A percentile compares a stretch with the other conserved stretches of the same genome.
These are phyloP conservation scores for Pouteria campechiana DNA, from an alignment of 179 eudicot species.

Conservation along the genomic window DNA sequence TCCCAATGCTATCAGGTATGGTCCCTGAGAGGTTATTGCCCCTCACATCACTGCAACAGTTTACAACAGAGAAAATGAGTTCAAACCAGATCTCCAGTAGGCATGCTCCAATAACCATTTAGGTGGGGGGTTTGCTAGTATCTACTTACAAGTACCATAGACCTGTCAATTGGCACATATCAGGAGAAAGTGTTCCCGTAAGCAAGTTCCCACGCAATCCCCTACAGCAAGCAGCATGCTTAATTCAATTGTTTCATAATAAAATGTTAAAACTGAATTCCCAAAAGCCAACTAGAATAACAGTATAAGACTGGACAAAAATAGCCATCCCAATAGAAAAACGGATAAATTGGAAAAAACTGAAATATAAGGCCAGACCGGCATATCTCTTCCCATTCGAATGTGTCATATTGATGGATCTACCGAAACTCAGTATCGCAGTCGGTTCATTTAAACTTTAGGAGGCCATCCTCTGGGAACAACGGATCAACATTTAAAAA, in stretches of 20 bases:
- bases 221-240: slow-evolving; percentile 12
- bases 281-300: background rate
- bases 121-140: slow-evolving; percentile 31
- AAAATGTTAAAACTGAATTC: background rate
- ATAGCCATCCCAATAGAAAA: too few species aligned
- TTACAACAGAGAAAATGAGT: background rate
- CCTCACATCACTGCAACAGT: slow-evolving; percentile 42
- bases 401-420: too few species aligned
- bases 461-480: too few species aligned
- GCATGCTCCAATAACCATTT: too few species aligned
- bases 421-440: too few species aligned
- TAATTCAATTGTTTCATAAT: too few species aligned
- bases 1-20: slow-evolving; percentile 56
- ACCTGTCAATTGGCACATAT: slow-evolving; percentile 66
- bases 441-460: too few species aligned
- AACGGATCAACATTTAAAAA: too few species aligned
- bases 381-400: too few species aligned
- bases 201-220: slow-evolving; percentile 48
- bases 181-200: slow-evolving; percentile 52
- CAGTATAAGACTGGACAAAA: too few species aligned
- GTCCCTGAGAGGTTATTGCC: slow-evolving; percentile 48
- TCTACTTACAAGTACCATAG: slow-evolving; percentile 74
- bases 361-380: too few species aligned
- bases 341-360: too few species aligned
- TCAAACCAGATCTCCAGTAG: background rate